Conservation (phyloP, 2,329 filamentous ascomycete species). For the Cordyceps cateniannulata region DNA sequence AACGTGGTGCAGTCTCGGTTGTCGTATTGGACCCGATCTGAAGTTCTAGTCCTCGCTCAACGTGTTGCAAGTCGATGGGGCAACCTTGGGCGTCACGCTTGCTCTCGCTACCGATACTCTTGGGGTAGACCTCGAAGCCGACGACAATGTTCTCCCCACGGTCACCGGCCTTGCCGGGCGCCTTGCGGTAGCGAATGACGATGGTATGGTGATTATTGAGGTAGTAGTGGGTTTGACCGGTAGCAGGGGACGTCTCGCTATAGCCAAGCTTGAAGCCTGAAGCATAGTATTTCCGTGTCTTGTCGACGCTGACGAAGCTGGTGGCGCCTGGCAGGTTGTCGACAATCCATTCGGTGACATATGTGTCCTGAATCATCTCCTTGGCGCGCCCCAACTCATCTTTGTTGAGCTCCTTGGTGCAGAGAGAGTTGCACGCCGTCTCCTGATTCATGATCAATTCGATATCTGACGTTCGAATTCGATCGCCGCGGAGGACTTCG, state of each 20-base stretch:
- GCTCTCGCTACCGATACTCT: conserved; percentile 61
- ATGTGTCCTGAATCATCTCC: conserved; percentile 69
- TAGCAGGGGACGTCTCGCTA: conserved; percentile 55
- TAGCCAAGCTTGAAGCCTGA: conserved; percentile 86
- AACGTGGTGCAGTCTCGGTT: conserved; percentile 36
- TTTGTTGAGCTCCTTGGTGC: conserved; percentile 59
- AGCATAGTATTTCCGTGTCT: conserved; percentile 79
- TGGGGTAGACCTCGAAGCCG: conserved; percentile 84
- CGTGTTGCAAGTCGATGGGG: conserved; percentile 57
- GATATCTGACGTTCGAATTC: conserved; percentile 79
- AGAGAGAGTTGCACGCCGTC: conserved; percentile 65
- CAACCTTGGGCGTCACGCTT: conserved; percentile 60
- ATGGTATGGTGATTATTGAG: conserved; percentile 87
- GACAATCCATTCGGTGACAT: conserved; percentile 89
- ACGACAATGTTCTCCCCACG: conserved; percentile 74
- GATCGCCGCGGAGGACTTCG: conserved; percentile 79
- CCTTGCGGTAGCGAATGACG: conserved; percentile 70
- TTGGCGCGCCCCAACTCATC: conserved; percentile 60
- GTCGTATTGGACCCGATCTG: conserved; percentile 59
- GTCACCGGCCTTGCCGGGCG: conserved; percentile 61
- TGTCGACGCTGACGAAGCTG: conserved; percentile 81
- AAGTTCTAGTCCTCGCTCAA: conserved; percentile 61
- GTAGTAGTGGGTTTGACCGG: conserved; percentile 59
- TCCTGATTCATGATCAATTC: conserved; percentile 73
- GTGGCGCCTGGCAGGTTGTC: conserved; percentile 87